These are phyloP conservation scores for Hymenoscyphus scutula DNA, from an alignment of 2,329 filamentous ascomycete genomes.

Conservation along the genomic window DNA sequence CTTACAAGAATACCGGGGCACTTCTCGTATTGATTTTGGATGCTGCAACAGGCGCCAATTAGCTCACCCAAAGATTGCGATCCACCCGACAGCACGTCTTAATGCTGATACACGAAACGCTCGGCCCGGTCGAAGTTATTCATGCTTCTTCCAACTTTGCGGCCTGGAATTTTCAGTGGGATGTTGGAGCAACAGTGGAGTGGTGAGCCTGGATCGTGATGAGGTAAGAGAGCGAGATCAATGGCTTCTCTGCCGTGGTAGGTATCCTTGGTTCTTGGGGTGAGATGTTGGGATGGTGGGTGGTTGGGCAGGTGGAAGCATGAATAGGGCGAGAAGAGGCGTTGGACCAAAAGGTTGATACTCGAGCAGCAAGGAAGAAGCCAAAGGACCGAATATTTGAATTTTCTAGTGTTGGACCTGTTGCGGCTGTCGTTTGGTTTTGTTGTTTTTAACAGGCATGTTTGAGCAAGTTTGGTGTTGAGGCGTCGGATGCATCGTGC, in stretches of 20 bases:
- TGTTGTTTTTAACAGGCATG: not conserved
- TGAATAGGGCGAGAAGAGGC: not conserved
- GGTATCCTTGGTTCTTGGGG: not conserved
- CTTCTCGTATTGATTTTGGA: not conserved
- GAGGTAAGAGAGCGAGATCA: not conserved
- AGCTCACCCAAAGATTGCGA: not conserved
- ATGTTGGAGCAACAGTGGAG: not conserved
- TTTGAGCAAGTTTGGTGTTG: conserved; percentile 1
- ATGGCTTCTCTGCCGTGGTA: not conserved
- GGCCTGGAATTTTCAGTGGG: not conserved
- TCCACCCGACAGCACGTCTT: not conserved
- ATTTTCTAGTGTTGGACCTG: conserved; percentile 1
- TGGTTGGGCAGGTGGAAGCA: not conserved
- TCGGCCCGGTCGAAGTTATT: not conserved
- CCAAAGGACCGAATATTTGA: not conserved
- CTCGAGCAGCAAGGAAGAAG: conserved; percentile 1
- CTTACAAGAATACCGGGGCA: not conserved
- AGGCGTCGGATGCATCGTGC: not conserved
- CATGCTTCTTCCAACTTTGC: conserved; percentile 2
- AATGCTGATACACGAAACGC: not conserved
- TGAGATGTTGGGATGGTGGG: not conserved
- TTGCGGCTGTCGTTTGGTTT: not conserved
- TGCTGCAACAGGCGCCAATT: not conserved
- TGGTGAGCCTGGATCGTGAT: not conserved
- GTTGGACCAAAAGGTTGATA: not conserved